Conservation (phyloP, 768 basidiomycete species). For the Lentinula aciculospora region DNA sequence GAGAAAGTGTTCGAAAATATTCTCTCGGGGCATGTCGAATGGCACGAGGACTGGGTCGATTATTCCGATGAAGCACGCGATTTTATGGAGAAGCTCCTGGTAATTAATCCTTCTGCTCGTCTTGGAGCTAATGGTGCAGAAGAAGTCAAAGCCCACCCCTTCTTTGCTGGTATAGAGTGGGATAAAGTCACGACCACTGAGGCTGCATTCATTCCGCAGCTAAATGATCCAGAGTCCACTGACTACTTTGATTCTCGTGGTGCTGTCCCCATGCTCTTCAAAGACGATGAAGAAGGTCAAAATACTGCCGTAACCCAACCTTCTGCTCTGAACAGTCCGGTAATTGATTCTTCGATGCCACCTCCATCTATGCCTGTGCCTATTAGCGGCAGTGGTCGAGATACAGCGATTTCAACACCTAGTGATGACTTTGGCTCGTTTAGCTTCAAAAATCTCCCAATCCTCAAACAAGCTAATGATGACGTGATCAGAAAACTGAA, state of each 20-base stretch:
- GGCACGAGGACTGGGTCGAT: slow-evolving; percentile 93
- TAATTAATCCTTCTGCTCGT: slow-evolving; percentile 70
- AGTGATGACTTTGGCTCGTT: slow-evolving; percentile 96
- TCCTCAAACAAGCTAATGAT: slow-evolving; percentile 97
- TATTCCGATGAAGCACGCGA: slow-evolving; percentile 82
- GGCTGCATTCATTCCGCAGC: slow-evolving; percentile 93
- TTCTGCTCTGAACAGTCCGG: slow-evolving; percentile 41
- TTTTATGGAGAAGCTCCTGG: slow-evolving; percentile 85
- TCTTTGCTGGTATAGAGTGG: slow-evolving; percentile 92
- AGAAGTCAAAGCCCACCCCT: slow-evolving; percentile 90
- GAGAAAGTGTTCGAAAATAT: slow-evolving; percentile 99
- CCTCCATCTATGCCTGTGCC: slow-evolving; percentile 39
- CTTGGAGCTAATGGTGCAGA: slow-evolving; percentile 84
- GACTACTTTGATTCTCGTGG: slow-evolving; percentile 99
- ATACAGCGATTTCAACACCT: slow-evolving; percentile 43
- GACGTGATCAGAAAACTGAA: slow-evolving; percentile 95
- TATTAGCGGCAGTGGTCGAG: slow-evolving; percentile 31
- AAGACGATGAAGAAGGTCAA: slow-evolving; percentile 74
- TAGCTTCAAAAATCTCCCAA: slow-evolving; percentile 94
- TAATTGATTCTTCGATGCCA: slow-evolving; percentile 32
- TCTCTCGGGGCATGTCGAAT: slow-evolving; percentile 87
- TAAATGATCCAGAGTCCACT: slow-evolving; percentile 96
- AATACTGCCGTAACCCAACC: slow-evolving; percentile 34
- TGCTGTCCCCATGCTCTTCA: slow-evolving; percentile 84
- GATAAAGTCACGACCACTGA: slow-evolving; percentile 82